Percentiles rank a stretch among this genome's conserved stretches.
Conservation (phyloP, 2,329 filamentous ascomycete species). For the Talaromyces sp. region DNA sequence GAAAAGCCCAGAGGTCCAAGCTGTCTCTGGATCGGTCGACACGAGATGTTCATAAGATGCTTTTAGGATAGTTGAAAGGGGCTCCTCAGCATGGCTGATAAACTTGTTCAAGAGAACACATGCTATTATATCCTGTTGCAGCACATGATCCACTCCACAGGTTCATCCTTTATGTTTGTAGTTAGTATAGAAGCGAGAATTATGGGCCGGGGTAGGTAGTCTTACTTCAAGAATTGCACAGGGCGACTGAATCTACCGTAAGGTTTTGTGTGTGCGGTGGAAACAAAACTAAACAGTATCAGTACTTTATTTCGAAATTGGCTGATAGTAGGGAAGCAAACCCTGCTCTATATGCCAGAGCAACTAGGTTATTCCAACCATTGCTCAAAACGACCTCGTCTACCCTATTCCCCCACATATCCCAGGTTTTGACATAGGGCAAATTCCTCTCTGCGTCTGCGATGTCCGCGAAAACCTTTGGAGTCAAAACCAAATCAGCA, state of each 20-base stretch:
- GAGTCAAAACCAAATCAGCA: background rate
- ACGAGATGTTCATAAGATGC: constrained; percentile 22
- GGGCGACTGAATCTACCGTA: too few species aligned
- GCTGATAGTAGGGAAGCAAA: background rate
- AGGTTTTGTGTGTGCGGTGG: background rate
- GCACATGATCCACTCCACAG: too few species aligned
- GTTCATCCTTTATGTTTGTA: too few species aligned
- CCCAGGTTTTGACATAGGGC: constrained; percentile 56
- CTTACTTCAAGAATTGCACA: too few species aligned
- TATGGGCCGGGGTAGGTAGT: too few species aligned
- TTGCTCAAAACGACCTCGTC: constrained; percentile 59
- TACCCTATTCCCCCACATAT: constrained; percentile 57
- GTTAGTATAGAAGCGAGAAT: too few species aligned
- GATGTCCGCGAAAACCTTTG: background rate
- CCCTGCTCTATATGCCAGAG: constrained; percentile 18
- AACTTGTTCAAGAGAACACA: background rate
- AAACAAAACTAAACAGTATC: background rate
- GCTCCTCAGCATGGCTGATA: constrained; percentile 8
- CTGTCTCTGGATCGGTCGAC: constrained; percentile 28
- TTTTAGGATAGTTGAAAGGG: constrained; percentile 21
- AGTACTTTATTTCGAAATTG: background rate
- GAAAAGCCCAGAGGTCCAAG: constrained; percentile 72
- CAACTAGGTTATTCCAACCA: constrained; percentile 52
- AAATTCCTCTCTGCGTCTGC: constrained; percentile 62
- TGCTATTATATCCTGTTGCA: background rate